Base-by-base conservation (phyloP, 768 basidiomycete genomes). In the Russula abietina region DNA sequence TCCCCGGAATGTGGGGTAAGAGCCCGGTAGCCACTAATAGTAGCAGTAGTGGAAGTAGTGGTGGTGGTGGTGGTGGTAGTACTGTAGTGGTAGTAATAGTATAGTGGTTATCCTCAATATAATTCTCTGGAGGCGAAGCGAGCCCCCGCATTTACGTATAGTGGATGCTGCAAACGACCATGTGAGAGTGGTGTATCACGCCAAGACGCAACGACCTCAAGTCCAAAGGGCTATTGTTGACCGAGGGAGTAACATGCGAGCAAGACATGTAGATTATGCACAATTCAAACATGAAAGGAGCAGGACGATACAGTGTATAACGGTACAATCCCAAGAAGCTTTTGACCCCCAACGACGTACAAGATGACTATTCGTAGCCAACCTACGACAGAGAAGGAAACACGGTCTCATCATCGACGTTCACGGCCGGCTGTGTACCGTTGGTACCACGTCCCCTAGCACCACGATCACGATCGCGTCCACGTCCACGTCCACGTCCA, bases 381-480 rank as follows among this genome's bases (percentile, higher is more conserved):
- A 45, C 50, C 62, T 64, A 82, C 65, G 89, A 81, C 67, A 97
- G 82, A 68, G 93, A 91, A 50, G 93, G 93, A 86, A 97, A 97
- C 63, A 91, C 93, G 30, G 76, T 78, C 75, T 91, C 80, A 75
- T 97, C 93, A 70, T 86, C 86, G 67, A 94, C 89, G 72, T 88
- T 81, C 75, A 93, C 78, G 75, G 64, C 53, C 46, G 48, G 6
- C 24, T 12, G 26, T 14, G 71, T 55, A 64, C 71, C 69, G 66
- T 78, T 78, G 64, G 77, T 76, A 56, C 78, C 73, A 45, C 73
- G 70, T 59, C 76, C 74, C 33, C 78, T 71, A 14, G 73, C 69
- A 46, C 75, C 73, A 57, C 78, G 75, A 49, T 78, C 78, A 52
- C 73, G 75, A 49, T 78, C 78, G 50, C 73, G 70, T 59, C 76